phyloP scores from a whole-genome alignment of 768 basidiomycete genomes.

The Rhizopogon rudus region DNA sequence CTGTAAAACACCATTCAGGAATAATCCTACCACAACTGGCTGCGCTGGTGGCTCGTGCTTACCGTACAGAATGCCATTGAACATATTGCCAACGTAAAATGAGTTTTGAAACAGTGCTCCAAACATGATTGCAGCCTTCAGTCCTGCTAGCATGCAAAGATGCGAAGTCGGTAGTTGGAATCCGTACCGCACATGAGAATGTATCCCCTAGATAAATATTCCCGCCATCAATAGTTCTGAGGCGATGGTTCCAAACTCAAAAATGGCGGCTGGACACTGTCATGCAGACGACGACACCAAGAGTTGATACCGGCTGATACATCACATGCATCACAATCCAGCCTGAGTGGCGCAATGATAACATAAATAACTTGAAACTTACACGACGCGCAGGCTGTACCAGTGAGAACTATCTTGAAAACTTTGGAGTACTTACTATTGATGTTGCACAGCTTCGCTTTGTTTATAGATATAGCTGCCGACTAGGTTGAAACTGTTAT shows the following conservation, averaged over 20 bases:
- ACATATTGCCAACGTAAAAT: slow-evolving; percentile 11
- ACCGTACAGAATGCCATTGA: slow-evolving; percentile 13
- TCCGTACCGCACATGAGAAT: background rate
- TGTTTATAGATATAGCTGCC: too few relatives aligned
- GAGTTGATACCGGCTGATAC: background rate
- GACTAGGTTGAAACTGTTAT: too few relatives aligned
- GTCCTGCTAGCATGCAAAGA: background rate
- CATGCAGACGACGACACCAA: background rate
- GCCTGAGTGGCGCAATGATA: background rate
- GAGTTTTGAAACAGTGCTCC: slow-evolving; percentile 10
- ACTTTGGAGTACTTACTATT: too few relatives aligned
- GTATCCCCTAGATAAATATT: background rate
- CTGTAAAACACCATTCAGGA: slow-evolving; percentile 7
- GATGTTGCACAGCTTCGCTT: too few relatives aligned
- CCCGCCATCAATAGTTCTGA: background rate
- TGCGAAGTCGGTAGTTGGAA: too few relatives aligned
- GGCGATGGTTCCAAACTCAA: background rate
- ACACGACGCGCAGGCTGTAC: too few relatives aligned
- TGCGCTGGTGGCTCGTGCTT: background rate
- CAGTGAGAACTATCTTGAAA: too few relatives aligned
- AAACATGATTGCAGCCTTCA: background rate
- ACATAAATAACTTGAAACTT: too few relatives aligned
- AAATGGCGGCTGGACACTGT: background rate
- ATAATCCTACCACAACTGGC: background rate
- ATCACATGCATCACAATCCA: background rate